Evolutionary conservation across 2,329 filamentous ascomycete species (phyloP), one percentile per base, ranked within the genome.

Genomic region (Dactylellina sp.): DNA sequence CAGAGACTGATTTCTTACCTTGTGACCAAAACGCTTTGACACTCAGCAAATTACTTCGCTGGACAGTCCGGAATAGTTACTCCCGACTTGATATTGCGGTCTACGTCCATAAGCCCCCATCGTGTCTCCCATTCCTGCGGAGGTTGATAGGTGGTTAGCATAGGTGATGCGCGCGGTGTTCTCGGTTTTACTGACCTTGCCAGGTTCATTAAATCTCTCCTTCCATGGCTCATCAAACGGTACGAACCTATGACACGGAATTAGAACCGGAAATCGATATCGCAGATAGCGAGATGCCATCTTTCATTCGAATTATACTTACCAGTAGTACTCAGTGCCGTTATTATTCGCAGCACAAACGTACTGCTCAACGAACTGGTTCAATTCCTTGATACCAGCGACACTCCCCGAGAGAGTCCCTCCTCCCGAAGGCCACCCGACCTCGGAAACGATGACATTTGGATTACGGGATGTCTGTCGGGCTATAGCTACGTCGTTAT

Each of bases 211-310:
- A 82, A 89, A 97, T 16, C 81, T 79, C 63, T 90, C 84, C 83
- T 98, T 97, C 94, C 94, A 98, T 1, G 93, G 93, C 84, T 98
- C 94, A 80, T 98, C 94, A 80, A 97, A 98, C 7, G 93, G 92
- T 80, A 93, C 91, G 80, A 98, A 97, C 88, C 87, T 88, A 71
- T 49, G 39, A 12, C 20, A 20, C 18, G n/a, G n/a, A 47, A 49
- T 14, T 37, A 24, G 42, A 22, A 37, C 66, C 25, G 66, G 49
- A 22, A 66, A 24, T 32, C 76, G 57, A 77, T 74, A 63, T 32
- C 22, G 12, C 47, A 24, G 12, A 7, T 16, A 42, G 57, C 9
- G 22, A 42, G 24, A 11, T n/a, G 47, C 49, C 56, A 39, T 57
- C 7, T 16, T 14, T 64, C 28, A 32, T 5, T 28, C n/a, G 57